Evolutionary conservation across 805 yeast genomes (phyloP).

Genomic region (Suhomyces emberorum): DNA sequence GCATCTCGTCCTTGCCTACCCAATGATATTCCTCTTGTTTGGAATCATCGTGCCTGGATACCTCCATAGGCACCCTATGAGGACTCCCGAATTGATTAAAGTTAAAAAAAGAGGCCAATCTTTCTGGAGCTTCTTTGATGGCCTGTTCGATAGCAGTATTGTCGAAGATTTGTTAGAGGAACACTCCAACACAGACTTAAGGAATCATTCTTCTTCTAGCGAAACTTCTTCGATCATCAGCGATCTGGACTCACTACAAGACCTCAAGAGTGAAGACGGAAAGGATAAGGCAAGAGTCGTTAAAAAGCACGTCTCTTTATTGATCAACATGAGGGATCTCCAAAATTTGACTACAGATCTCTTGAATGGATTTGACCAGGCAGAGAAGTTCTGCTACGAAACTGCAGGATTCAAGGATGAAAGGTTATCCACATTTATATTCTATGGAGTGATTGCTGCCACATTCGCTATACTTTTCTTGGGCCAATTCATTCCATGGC

Average conservation of each 20-base stretch:
- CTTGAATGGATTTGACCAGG: constrained; percentile 45
- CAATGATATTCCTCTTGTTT: constrained; percentile 52
- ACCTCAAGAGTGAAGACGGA: neutral
- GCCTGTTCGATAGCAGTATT: constrained; percentile 29
- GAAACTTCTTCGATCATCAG: constrained; percentile 2
- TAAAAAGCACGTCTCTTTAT: constrained; percentile 39
- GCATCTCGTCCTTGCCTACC: constrained; percentile 59
- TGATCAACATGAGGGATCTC: constrained; percentile 68
- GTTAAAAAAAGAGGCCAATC: constrained; percentile 54
- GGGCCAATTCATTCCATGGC: constrained; percentile 63
- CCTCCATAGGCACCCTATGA: constrained; percentile 61
- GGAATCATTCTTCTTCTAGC: neutral
- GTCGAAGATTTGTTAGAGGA: constrained; percentile 28
- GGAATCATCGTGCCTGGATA: constrained; percentile 71
- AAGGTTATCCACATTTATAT: constrained; percentile 57
- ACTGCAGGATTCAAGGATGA: constrained; percentile 74
- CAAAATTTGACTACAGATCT: constrained; percentile 62
- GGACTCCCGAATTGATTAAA: constrained; percentile 41
- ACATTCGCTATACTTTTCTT: constrained; percentile 41
- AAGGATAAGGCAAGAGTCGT: constrained; percentile 11
- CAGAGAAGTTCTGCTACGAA: constrained; percentile 56
- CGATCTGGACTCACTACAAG: neutral
- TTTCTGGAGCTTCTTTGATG: constrained; percentile 39
- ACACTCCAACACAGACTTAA: constrained; percentile 4
- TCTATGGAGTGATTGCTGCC: constrained; percentile 31